Base-by-base conservation (phyloP, 75 land plant species). In the Gnetum montanum region DNA sequence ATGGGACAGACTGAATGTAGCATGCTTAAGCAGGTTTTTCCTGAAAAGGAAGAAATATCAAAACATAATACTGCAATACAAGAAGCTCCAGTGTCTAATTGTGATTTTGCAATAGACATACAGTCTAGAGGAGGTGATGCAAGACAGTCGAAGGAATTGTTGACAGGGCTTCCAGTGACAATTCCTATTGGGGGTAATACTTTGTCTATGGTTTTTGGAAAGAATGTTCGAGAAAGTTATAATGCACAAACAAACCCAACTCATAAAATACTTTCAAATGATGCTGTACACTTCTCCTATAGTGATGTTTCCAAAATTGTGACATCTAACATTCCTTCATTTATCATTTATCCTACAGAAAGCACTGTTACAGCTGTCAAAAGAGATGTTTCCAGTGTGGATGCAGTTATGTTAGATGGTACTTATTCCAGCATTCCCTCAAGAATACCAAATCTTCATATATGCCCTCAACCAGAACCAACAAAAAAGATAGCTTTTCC, bases 401-500 rank as follows among this genome's bases (percentile, higher is more conserved):
- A 20, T 24, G 13, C 55, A 18, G 35, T 31, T 30, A 31, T 31
- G 31, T 53, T 36, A 53, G 29, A 53, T 53, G 55, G 55, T 31
- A 53, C 19, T 25, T 33, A 34, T 53, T 13, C 55, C 34, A 25
- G 36, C 25, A 53, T 18, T n/a, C 4, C 23, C 36, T n/a, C 22
- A 36, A 20, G 37, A 18, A 34, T 51, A 31, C 33, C 12, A 4
- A 22, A 13, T 5, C 22, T 28, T 53, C 36, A 19, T 13, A 20
- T 31, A 12, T 34, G 24, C 22, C 4, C 37, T 33, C 36, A 33
- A 10, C 19, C 22, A 20, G 55, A 53, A 53, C 31, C 11, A 31
- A 15, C 12, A 53, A 53, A 53, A 30, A 30, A 20, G 29, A 57
- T 61, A 16, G 70, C 66, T 33, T 62, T 84, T 57, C 88, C 88